Base-by-base conservation (phyloP, 192 early-diverging fungal species). In the Podochytrium sp. region DNA sequence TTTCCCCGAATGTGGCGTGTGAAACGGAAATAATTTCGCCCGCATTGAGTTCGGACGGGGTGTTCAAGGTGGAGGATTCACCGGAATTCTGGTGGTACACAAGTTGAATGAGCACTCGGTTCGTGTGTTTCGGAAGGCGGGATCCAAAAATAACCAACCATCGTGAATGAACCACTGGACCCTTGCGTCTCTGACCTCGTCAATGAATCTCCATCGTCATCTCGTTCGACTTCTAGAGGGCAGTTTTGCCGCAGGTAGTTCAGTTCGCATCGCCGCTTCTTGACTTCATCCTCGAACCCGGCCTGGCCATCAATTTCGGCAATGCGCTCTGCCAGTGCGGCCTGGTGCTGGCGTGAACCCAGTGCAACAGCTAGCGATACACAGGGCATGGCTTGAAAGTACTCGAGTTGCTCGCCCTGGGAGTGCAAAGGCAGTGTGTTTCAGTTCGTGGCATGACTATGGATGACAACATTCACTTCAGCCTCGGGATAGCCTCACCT, bases 1-100 rank as follows among this genome's bases (percentile, higher is more conserved):
- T 32, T 27, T 62, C 60, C 20, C 63, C 63, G 47, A 65, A 65
- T 6, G 63, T 65, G n/a, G 41, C 34, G 38, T 65, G 63, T 37
- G 63, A 47, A 29, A 65, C 41, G n/a, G 34, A 18, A 25, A 65
- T 65, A 0, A 65, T 32, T 40, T 65, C 40, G 16, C 23, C 25
- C 6, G 38, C 6, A 27, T 3, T 5, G 29, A 55, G 18, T 6
- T 23, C 52, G 4, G 23, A 23, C 5, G 5, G 7, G 29, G 52
- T 55, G 29, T 4, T 55, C n/a, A n/a, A n/a, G n/a, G n/a, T n/a
- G n/a, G n/a, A n/a, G n/a, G 43, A 47, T 47, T 47, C 43, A 47
- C 43, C 20, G 52, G 52, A 55, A 4, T 27, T 25, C 52, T 55
- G 52, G 5, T 18, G 7, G 43, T 47, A 12, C 20, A 12, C 20